These are phyloP conservation scores for Ramularia collo-cygni DNA, from an alignment of 2,329 filamentous ascomycete genomes.

Conservation along the genomic window DNA sequence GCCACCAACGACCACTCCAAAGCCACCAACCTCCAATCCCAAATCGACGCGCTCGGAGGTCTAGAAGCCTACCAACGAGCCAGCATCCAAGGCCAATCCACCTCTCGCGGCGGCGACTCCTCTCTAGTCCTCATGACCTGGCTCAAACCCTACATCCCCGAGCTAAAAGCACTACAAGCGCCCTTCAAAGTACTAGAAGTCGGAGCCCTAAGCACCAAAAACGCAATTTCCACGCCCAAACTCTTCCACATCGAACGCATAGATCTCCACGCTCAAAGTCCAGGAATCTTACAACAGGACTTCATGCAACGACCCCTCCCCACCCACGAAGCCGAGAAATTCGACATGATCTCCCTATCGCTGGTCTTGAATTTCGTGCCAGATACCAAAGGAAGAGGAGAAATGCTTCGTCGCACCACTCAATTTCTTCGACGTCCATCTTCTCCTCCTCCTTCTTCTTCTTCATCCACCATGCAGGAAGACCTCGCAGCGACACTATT, in stretches of 20 bases:
- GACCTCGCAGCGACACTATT: conserved; percentile 50
- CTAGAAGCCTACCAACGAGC: conserved; percentile 55
- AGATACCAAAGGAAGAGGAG: conserved; percentile 63
- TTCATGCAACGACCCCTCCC: conserved; percentile 87
- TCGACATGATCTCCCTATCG: conserved; percentile 87
- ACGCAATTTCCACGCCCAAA: conserved; percentile 70
- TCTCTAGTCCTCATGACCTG: conserved; percentile 54
- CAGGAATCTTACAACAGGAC: conserved; percentile 78
- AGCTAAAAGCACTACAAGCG: not conserved
- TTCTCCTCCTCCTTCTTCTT: too few relatives aligned
- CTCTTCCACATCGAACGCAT: conserved; percentile 73
- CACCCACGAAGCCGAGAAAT: conserved; percentile 50
- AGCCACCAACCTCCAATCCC: conserved; percentile 38
- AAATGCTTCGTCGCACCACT: conserved; percentile 75
- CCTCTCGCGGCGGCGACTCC: conserved; percentile 56
- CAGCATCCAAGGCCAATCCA: conserved; percentile 55
- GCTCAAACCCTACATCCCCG: conserved; percentile 33
- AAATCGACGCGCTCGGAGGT: conserved; percentile 52
- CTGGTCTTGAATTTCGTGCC: conserved; percentile 93
- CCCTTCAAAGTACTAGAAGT: conserved; percentile 71
- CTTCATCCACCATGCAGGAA: conserved; percentile 5
- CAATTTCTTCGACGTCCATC: conserved; percentile 51
- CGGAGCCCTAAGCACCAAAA: conserved; percentile 75
- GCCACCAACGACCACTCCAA: conserved; percentile 35
- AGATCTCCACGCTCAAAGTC: conserved; percentile 79